Base-by-base conservation (phyloP, 2,329 filamentous ascomycete genomes). In the Claviceps capensis region DNA sequence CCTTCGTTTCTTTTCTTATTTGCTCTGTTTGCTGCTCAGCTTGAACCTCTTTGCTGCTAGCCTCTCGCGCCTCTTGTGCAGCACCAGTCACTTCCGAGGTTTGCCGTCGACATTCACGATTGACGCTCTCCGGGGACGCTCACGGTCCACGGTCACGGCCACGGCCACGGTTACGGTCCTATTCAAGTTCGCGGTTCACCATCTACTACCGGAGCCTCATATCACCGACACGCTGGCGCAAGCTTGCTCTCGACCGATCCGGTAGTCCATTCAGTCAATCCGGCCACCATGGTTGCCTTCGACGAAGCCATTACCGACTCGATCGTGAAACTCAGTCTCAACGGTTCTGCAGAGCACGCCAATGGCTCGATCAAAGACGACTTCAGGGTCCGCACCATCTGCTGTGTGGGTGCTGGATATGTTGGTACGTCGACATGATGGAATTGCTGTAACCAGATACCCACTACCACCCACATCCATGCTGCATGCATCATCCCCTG, bases 371-470 rank as follows among this genome's bases (percentile, higher is more conserved):
- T 59, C 40, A 54, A 59, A 11, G 56, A 54, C 30, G 61, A 60
- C 47, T 63, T 67, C 58, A 59, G 62, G 48, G 65, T 83, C 41
- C 70, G 69, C 60, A 82, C 78, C 61, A 81, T 88, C 50, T 87
- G 84, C 67, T 87, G 82, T 62, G 80, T 88, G 56, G 85, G 85
- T 48, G 85, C 85, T 58, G 85, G 85, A 59, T 88, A 88, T 64
- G 82, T 88, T 57, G 83, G 82, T 86, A 73, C 60, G 81, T 72
- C 9, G n/a, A 6, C 37, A 37, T 17, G 43, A 26, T 30, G 23
- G n/a, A n/a, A 44, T 14, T 30, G 43, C 30, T 30, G 14, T 5
- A n/a, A 44, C 5, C 22, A 44, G 17, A 19, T 43, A 11, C 17
- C 41, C 17, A 43, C 41, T 19, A 43, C 41, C 41, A 43, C 41